Conservation (phyloP, 2,329 filamentous ascomycete genomes). For the Lasiodiplodia sp. region DNA sequence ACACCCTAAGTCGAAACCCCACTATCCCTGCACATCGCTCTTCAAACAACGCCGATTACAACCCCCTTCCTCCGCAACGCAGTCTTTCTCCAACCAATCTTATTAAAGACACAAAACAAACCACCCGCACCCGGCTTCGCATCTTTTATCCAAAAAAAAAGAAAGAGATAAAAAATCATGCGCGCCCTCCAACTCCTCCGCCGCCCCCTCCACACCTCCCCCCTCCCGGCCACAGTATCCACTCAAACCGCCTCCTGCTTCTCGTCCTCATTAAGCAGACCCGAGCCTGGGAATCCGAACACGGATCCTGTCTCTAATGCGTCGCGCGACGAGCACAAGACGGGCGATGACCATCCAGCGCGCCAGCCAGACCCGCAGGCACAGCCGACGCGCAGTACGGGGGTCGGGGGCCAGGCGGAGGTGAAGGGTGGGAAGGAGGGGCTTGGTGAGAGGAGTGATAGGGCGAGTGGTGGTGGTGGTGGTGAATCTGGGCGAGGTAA, state of each 20-base stretch:
- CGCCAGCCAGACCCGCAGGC: constrained; percentile 48
- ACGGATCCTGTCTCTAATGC: background rate
- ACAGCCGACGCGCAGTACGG: constrained; percentile 42
- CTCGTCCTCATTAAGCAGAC: background rate
- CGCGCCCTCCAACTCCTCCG: background rate
- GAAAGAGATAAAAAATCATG: background rate
- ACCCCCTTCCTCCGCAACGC: background rate
- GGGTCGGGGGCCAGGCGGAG: constrained; percentile 40
- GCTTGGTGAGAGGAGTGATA: background rate
- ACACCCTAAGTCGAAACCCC: too few species aligned
- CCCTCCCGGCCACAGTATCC: background rate
- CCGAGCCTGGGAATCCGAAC: fast-evolving
- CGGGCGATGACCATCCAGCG: constrained; percentile 42
- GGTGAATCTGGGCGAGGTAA: too few species aligned
- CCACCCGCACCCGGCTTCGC: too few species aligned
- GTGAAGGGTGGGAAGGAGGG: constrained; percentile 42
- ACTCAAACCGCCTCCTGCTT: background rate
- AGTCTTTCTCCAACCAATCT: background rate
- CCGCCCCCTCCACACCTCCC: background rate
- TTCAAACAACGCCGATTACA: too few species aligned
- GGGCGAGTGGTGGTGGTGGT: too few species aligned
- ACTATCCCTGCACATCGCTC: too few species aligned
- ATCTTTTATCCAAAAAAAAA: too few species aligned
- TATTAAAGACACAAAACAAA: too few species aligned
- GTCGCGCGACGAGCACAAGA: constrained; percentile 22